These are phyloP conservation scores for Solidago caesia DNA, from an alignment of 129 eudicot species.

Conservation along the genomic window DNA sequence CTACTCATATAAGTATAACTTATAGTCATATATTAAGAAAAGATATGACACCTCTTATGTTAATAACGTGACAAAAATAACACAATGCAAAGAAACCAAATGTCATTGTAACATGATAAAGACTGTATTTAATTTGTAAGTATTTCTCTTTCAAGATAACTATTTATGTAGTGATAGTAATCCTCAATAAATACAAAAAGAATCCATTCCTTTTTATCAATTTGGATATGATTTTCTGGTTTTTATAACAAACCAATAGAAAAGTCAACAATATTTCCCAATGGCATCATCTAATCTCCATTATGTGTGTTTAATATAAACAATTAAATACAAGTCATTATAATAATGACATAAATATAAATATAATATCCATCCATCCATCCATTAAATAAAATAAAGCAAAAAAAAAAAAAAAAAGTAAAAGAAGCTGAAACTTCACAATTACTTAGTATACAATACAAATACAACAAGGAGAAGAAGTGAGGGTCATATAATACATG, in stretches of 20 bases:
- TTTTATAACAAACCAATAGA: not conserved
- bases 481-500: constrained; percentile 38
- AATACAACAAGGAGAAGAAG: constrained; percentile 45
- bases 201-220: constrained; percentile 7
- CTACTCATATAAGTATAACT: not conserved
- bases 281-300: constrained; percentile 24
- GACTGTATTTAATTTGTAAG: not conserved
- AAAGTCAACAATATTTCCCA: constrained; percentile 35
- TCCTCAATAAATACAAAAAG: constrained; percentile 13
- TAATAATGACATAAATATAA: not conserved
- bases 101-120: constrained; percentile 8
- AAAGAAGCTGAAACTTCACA: constrained; percentile 54
- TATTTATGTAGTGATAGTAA: not conserved
- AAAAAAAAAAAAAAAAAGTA: constrained; percentile 29
- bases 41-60: constrained; percentile 20
- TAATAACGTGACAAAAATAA: constrained; percentile 22
- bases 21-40: not conserved
- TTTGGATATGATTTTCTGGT: constrained; percentile 19
- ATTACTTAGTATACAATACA: constrained; percentile 72
- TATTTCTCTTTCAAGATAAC: constrained; percentile 21
- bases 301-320: constrained; percentile 12
- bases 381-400: constrained; percentile 1
- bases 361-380: not conserved
- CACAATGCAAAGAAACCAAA: constrained; percentile 1
- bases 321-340: not conserved